Evolutionary conservation across 805 yeast genomes (phyloP).

Genomic region (Tetrapisispora arboricola): DNA sequence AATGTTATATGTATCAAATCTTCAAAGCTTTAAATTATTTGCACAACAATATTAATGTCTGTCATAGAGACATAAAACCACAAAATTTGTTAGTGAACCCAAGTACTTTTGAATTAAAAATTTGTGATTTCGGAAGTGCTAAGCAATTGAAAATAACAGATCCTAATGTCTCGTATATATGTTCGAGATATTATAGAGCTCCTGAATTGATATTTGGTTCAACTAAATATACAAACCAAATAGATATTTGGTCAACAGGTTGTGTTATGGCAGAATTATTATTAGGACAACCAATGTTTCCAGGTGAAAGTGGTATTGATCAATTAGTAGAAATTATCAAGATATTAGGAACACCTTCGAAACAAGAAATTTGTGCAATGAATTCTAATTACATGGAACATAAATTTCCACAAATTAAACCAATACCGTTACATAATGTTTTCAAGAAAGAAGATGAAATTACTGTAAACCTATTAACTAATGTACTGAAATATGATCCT

Average conservation of each 20-base stretch:
- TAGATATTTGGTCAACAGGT: conserved; percentile 95
- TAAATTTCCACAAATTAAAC: conserved; percentile 80
- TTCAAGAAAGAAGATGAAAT: conserved; percentile 41
- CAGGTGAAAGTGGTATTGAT: conserved; percentile 96
- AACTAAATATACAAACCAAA: conserved; percentile 89
- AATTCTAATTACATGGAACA: conserved; percentile 96
- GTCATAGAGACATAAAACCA: conserved; percentile 95
- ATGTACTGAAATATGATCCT: conserved; percentile 61
- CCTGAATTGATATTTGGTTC: conserved; percentile 98
- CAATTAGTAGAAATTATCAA: conserved; percentile 95
- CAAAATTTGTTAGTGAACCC: conserved; percentile 85
- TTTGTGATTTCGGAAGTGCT: conserved; percentile 96
- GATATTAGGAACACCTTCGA: conserved; percentile 88
- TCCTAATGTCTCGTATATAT: conserved; percentile 92
- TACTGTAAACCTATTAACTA: conserved; percentile 46
- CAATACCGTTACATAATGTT: conserved; percentile 60
- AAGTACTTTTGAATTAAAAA: conserved; percentile 67
- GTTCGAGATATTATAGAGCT: conserved; percentile 94
- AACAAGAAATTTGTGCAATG: conserved; percentile 88
- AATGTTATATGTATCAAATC: conserved; percentile 71
- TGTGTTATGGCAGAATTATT: conserved; percentile 97
- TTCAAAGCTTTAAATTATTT: conserved; percentile 70
- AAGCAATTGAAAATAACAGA: conserved; percentile 81
- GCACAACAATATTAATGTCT: conserved; percentile 61
- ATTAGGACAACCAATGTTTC: conserved; percentile 92